phyloP scores from a whole-genome alignment of 2,329 filamentous ascomycete species.

The Fusarium citri region DNA sequence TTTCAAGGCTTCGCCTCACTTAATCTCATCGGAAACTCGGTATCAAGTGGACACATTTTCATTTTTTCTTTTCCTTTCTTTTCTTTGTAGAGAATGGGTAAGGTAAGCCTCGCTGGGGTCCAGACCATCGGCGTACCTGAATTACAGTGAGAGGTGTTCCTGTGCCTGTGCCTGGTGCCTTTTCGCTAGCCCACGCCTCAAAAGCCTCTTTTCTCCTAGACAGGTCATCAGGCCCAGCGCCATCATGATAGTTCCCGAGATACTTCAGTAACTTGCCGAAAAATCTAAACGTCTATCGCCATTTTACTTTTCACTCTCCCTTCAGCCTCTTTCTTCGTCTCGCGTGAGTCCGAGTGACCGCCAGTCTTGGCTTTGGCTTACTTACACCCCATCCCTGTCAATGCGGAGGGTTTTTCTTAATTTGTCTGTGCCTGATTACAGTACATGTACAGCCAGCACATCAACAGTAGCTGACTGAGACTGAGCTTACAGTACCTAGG shows the following conservation, averaged over 20 bases:
- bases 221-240: constrained; percentile 27
- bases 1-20: neutral
- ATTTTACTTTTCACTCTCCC: constrained; percentile 16
- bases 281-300: constrained; percentile 6
- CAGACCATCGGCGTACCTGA: constrained; percentile 12
- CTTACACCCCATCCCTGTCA: constrained; percentile 15
- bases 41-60: constrained; percentile 17
- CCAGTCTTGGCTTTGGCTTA: constrained; percentile 4
- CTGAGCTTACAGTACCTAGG: neutral
- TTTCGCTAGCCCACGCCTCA: constrained; percentile 15
- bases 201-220: constrained; percentile 24
- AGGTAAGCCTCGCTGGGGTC: constrained; percentile 20
- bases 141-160: neutral
- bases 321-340: constrained; percentile 11
- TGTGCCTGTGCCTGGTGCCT: constrained; percentile 38
- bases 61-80: neutral
- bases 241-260: constrained; percentile 29
- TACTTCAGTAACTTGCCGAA: neutral
- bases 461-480: neutral
- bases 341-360: constrained; percentile 11
- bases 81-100: neutral
- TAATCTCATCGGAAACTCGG: neutral
- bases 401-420: constrained; percentile 12
- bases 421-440: constrained; percentile 17
- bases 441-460: neutral